Conservation (phyloP, 1,139 yeast species). For the Yamadazyma sp. region DNA sequence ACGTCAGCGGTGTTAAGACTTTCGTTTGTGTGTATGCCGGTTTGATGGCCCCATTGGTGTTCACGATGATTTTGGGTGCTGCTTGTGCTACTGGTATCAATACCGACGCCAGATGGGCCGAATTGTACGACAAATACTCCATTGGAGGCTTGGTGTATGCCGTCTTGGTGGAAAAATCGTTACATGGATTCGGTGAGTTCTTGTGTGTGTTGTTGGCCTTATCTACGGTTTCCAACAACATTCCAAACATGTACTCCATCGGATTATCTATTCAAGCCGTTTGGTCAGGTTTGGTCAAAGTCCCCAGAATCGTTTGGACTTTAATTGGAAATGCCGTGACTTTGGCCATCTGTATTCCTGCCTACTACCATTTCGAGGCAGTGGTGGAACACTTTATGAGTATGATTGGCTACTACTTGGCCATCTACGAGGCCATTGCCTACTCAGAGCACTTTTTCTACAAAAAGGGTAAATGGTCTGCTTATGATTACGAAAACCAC, state of each 20-base stretch:
- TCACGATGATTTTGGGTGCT: conserved; percentile 81
- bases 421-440: conserved; percentile 74
- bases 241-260: conserved; percentile 90
- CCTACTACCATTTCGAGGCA: conserved; percentile 65
- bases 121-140: conserved; percentile 51
- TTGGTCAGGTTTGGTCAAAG: conserved; percentile 66
- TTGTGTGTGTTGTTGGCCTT: conserved; percentile 80
- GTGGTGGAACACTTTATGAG: conserved; percentile 88
- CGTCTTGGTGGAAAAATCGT: conserved; percentile 71
- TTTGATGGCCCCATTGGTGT: conserved; percentile 63
- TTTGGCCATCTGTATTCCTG: conserved; percentile 86
- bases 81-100: conserved; percentile 73
- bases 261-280: conserved; percentile 83
- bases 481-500: conserved; percentile 66
- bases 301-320: conserved; percentile 87
- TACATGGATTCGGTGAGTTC: conserved; percentile 88
- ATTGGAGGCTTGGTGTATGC: conserved; percentile 84
- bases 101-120: conserved; percentile 47
- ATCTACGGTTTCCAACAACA: conserved; percentile 85
- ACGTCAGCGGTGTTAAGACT: conserved; percentile 56
- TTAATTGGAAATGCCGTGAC: conserved; percentile 70
- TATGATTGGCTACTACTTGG: conserved; percentile 85
- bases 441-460: conserved; percentile 78
- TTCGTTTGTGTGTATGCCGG: conserved; percentile 67
- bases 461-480: conserved; percentile 56